Base-by-base conservation (phyloP, 768 basidiomycete genomes). In the Candolleomyces aberdarensis region DNA sequence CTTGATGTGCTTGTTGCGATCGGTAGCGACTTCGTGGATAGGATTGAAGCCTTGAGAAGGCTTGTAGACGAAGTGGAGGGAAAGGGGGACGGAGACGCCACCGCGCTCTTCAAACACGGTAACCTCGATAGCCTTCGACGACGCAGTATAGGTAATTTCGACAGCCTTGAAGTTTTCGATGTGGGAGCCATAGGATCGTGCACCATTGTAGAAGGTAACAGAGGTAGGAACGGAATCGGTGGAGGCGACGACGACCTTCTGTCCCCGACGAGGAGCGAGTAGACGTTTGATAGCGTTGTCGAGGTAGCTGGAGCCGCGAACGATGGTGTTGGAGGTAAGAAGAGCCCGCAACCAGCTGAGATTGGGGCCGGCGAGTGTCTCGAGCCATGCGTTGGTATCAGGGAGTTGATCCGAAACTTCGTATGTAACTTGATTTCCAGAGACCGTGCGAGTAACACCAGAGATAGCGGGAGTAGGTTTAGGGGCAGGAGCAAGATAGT, bases 1-100 rank as follows among this genome's bases (percentile, higher is more conserved):
- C 77, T 97, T 98, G 78, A 98, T 96, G 63, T 91, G 86, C 58
- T 80, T 80, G 77, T 96, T 98, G 66, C 96, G 88, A 62, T 83
- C 91, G 9, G 83, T 80, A 5, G 86, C 84, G 60, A 96, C 76
- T 72, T 98, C 97, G 69, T 96, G 96, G 65, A 99, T 94, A 22
- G 97, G 95, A 2, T 91, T 89, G 63, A 83, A 97, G 46, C 93
- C 94, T 76, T 87, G 87, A 7, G 90, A 86, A 6, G 96, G 94
- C 66, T 88, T 85, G 76, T 98, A 98, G 61, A 80, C 72, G 83
- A 94, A 98, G 64, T 87, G 81, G 66, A 99, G 84, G 48, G 76
- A 69, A 29, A 99, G 86, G 20, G 96, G 92, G 31, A 98, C 85
- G 3, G 91, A 83, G 31, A 80, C 81, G 32, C 83, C 87, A 15